Base-by-base conservation (phyloP, 441 rosid genomes). In the Viola pubescens region DNA sequence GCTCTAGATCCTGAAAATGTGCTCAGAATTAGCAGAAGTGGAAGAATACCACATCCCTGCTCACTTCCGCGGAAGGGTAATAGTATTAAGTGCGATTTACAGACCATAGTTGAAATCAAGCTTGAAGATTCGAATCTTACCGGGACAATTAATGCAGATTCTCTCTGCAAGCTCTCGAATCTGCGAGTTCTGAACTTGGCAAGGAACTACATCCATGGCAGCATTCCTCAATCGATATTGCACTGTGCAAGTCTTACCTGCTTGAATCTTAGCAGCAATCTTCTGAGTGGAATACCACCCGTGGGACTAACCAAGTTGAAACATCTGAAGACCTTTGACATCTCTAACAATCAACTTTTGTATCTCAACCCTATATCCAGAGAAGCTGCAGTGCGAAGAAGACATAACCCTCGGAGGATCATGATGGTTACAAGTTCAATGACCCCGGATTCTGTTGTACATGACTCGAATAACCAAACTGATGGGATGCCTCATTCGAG, bases 191-290 rank as follows among this genome's bases (percentile, higher is more conserved):
- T 77, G 19, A 71, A 68, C 70, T 58, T 77, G 37, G 77, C 75
- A 0, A 61, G 41, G 11, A 77, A 80, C 58, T 65, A 37, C 13
- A 67, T 75, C 56, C 67, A 4, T 1, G 85, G 85, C 58, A 47
- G 46, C 13, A 63, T 81, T 45, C 79, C 85, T 3, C 57, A n/a
- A 9, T 64, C 81, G 0, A 55, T 81, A 3, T 60, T 70, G n/a
- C 13, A 50, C 54, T 78, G 81, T 54, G 46, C 56, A 53, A 66
- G 41, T 44, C 50, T 81, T 60, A 43, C 57, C 11, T 59, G 63
- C 48, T 64, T 78, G 11, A 71, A 79, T 57, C 60, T 76, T 4
- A 76, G 78, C 65, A 42, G 68, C 66, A 81, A 78, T 63, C 64
- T 52, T 19, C 48, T 81, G 68, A 60, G 62, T 16, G 79, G 83